phyloP scores from a whole-genome alignment of 2,329 filamentous ascomycete species.

The Pseudogymnoascus sp. region DNA sequence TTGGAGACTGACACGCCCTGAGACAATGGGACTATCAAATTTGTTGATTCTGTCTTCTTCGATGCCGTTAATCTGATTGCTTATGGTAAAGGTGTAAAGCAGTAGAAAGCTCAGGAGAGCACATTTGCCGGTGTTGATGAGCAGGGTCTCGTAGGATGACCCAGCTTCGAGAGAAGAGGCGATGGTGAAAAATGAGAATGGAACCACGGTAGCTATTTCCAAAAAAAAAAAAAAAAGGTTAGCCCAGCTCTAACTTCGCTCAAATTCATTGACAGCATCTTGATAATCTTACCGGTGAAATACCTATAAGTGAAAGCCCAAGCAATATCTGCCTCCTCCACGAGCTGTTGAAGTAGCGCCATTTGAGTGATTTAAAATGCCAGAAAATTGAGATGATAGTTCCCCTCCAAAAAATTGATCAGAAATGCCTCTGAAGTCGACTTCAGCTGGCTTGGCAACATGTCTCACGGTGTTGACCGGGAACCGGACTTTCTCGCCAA shows the following conservation, averaged over 20 bases:
- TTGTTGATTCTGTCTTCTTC: conserved; percentile 5
- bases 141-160: not conserved
- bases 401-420: too few species aligned
- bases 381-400: conserved; percentile 25
- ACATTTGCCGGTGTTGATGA: not conserved
- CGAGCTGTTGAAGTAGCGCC: not conserved
- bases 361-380: not conserved
- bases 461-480: too few species aligned
- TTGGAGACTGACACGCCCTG: not conserved
- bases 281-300: not conserved
- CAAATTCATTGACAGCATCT: not conserved
- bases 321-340: not conserved
- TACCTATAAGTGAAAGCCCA: not conserved
- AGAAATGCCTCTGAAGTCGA: not conserved
- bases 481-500: too few species aligned
- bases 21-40: not conserved
- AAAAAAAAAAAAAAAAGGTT: not conserved
- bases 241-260: not conserved
- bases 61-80: conserved; percentile 1
- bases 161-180: not conserved
- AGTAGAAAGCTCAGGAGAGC: not conserved
- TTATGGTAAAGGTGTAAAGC: conserved; percentile 2
- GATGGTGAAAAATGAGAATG: not conserved
- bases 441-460: too few species aligned
- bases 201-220: not conserved